Base-by-base conservation (phyloP, 306 rosid species). In the Psophocarpus tetragonolobus region DNA sequence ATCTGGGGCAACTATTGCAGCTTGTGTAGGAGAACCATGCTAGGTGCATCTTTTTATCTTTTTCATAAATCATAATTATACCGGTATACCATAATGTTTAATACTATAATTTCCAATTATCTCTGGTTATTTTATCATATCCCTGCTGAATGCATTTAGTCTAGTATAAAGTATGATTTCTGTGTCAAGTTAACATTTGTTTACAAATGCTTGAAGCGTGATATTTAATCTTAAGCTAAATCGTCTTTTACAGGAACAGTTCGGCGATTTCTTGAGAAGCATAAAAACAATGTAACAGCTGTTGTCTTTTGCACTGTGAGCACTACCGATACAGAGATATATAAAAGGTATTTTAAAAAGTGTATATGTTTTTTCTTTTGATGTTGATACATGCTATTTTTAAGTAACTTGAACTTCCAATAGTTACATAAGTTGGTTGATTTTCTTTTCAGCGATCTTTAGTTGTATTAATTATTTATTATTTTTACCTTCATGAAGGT, bases 221-320 rank as follows among this genome's bases (percentile, higher is more conserved):
- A 14, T 72, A 42, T 51, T 71, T 68, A 51, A 29, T 65, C 21
- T 74, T 21, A 15, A 51, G 79, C 56, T 71, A 74, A 35, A 62
- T 38, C 64, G 29, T 47, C 51, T 81, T 79, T 21, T 68, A 64
- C 78, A 95, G 99, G 99, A 89, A 92, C 99, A 53, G 96, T 95
- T 38, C 87, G 99, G 35, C 90, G 97, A 73, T 85, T 95, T 85
- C 90, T 95, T 56, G 99, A 92, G 86, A 95, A 95, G 92, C 97
- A 92, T 74, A 95, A 87, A 83, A 85, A 81, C 85, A 88, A 85
- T 74, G 78, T 92, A 8, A 86, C 83, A 69, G 97, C 97, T 66
- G 94, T 92, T 81, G 96, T 95, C 74, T 95, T 92, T 90, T 95
- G 99, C 83, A 95, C 97, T 71, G 71, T 91, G 67, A 89, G 92